A percentile compares a stretch with the other conserved stretches of the same genome.
Evolutionary conservation across 257 asterid genomes (phyloP).

Genomic region (Misopates orontium): DNA sequence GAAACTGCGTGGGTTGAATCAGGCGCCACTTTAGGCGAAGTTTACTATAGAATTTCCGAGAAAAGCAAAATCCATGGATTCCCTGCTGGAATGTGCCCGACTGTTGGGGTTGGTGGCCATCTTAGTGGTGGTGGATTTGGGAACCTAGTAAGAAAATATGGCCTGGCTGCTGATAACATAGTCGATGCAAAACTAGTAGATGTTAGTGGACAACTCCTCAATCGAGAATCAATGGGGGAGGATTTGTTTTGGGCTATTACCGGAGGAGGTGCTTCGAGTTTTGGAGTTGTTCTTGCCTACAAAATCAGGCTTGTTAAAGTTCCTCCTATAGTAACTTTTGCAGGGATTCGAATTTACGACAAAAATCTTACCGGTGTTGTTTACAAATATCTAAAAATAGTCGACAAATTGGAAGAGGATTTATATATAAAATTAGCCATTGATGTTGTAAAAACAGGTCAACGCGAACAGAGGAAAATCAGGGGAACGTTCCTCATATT

Average conservation of each 20-base stretch:
- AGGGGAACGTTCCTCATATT: slow-evolving; percentile 27
- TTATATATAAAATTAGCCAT: too few relatives aligned
- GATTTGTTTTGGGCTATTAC: slow-evolving; percentile 41
- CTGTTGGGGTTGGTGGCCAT: slow-evolving; percentile 42
- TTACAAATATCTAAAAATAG: too few relatives aligned
- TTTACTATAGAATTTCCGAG: slow-evolving; percentile 29
- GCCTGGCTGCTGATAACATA: slow-evolving; percentile 31
- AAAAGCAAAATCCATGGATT: slow-evolving; percentile 33
- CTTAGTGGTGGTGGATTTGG: slow-evolving; percentile 48
- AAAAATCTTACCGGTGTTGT: too few relatives aligned
- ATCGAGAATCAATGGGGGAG: slow-evolving; percentile 35
- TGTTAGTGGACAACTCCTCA: slow-evolving; percentile 27
- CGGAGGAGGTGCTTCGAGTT: slow-evolving; percentile 35
- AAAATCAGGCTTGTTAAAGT: slow-evolving; percentile 22
- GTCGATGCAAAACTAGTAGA: slow-evolving; percentile 33
- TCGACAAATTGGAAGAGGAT: too few relatives aligned
- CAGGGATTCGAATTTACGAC: too few relatives aligned
- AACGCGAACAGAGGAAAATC: too few relatives aligned
- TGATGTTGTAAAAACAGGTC: too few relatives aligned
- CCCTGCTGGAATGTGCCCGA: slow-evolving; percentile 30
- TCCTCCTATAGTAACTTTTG: slow-evolving; percentile 31
- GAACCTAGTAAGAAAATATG: too few relatives aligned
- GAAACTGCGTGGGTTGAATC: slow-evolving; percentile 36
- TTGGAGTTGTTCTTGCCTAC: slow-evolving; percentile 33
- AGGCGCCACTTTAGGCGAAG: slow-evolving; percentile 31